These are phyloP conservation scores for Curvularia verruculosa DNA, from an alignment of 2,329 filamentous ascomycete genomes.

Conservation along the genomic window DNA sequence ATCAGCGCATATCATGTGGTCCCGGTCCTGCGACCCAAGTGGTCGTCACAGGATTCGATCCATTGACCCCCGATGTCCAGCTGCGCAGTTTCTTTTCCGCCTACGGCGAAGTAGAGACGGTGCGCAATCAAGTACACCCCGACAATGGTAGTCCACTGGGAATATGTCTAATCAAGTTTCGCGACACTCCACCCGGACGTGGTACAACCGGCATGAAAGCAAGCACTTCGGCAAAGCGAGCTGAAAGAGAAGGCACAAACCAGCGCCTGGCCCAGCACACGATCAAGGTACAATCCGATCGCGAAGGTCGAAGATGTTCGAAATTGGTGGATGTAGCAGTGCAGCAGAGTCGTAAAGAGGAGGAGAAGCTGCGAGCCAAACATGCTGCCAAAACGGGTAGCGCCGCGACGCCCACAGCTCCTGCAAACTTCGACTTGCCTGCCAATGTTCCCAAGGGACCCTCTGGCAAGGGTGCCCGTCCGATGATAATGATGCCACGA, in stretches of 20 bases:
- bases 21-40: slow-evolving; percentile 89
- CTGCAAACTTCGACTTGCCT: slow-evolving; percentile 63
- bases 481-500: slow-evolving; percentile 47
- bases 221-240: slow-evolving; percentile 79
- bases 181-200: slow-evolving; percentile 66
- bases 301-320: slow-evolving; percentile 82
- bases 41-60: slow-evolving; percentile 95
- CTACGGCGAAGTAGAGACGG: slow-evolving; percentile 86
- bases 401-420: slow-evolving; percentile 26
- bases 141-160: slow-evolving; percentile 93
- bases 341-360: slow-evolving; percentile 69
- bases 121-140: slow-evolving; percentile 94
- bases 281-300: slow-evolving; percentile 85
- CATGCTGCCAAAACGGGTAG: slow-evolving; percentile 36
- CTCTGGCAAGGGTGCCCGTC: slow-evolving; percentile 59
- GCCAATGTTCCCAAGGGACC: slow-evolving; percentile 88
- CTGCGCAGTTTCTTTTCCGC: slow-evolving; percentile 76
- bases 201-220: slow-evolving; percentile 66
- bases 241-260: slow-evolving; percentile 77
- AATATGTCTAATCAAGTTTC: slow-evolving; percentile 89
- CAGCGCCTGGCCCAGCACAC: slow-evolving; percentile 78
- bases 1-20: slow-evolving; percentile 81
- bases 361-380: slow-evolving; percentile 53
- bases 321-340: slow-evolving; percentile 78
- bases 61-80: slow-evolving; percentile 79